Conservation (phyloP, 148 eudicot genomes). For the Amaranthus palmeri region DNA sequence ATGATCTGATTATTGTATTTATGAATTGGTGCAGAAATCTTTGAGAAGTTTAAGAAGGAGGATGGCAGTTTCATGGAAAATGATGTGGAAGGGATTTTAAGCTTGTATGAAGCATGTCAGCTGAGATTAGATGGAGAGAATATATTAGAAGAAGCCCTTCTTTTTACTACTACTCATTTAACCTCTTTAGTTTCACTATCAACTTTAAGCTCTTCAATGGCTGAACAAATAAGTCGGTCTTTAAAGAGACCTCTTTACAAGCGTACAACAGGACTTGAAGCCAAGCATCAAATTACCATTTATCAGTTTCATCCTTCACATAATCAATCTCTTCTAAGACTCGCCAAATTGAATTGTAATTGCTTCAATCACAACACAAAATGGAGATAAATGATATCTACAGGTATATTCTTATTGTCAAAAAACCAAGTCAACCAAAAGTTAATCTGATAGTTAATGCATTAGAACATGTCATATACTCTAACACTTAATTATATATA, state of each 20-base stretch:
- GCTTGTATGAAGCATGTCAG: constrained; percentile 32
- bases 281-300: constrained; percentile 33
- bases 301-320: constrained; percentile 28
- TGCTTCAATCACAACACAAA: constrained; percentile 33
- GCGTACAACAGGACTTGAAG: constrained; percentile 35
- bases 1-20: background rate
- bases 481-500: too few relatives aligned
- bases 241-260: constrained; percentile 30
- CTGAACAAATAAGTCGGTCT: constrained; percentile 22
- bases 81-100: constrained; percentile 27
- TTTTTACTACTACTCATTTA: constrained; percentile 16
- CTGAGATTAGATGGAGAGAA: constrained; percentile 22
- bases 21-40: constrained; percentile 15
- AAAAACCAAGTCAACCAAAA: too few relatives aligned
- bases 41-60: constrained; percentile 18
- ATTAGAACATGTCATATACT: too few relatives aligned
- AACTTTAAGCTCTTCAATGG: constrained; percentile 9
- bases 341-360: constrained; percentile 49
- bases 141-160: constrained; percentile 29
- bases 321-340: constrained; percentile 20
- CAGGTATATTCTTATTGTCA: constrained; percentile 16
- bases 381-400: constrained; percentile 30
- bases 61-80: constrained; percentile 13
- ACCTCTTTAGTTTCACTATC: background rate
- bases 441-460: too few relatives aligned